Percentiles rank a stretch among this genome's conserved stretches.
These are phyloP conservation scores for Schizopora paradoxa DNA, from an alignment of 1,284 basidiomycete genomes.

Conservation along the genomic window DNA sequence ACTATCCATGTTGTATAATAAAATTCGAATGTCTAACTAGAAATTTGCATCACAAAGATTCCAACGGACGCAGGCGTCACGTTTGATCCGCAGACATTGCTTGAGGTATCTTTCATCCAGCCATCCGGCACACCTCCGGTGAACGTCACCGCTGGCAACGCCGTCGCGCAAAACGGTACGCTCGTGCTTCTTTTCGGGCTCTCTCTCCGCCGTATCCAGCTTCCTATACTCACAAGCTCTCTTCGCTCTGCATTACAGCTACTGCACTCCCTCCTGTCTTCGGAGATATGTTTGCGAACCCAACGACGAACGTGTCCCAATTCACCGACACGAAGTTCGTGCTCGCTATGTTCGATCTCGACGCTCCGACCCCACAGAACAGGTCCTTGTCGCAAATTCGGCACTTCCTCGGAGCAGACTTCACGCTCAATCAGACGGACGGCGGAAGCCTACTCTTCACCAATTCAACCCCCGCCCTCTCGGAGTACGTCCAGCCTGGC, in stretches of 20 bases:
- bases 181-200: background rate
- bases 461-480: slow-evolving; percentile 40
- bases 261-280: slow-evolving; percentile 40
- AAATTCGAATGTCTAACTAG: slow-evolving; percentile 29
- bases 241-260: slow-evolving; percentile 25
- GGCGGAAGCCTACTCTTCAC: slow-evolving; percentile 24
- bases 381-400: slow-evolving; percentile 41
- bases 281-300: slow-evolving; percentile 15
- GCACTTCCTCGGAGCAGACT: slow-evolving; percentile 46
- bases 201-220: background rate
- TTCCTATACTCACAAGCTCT: background rate
- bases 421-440: slow-evolving; percentile 19
- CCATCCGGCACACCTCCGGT: background rate
- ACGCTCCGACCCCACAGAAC: slow-evolving; percentile 43
- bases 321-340: slow-evolving; percentile 36
- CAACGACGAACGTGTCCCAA: slow-evolving; percentile 20
- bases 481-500: slow-evolving; percentile 39
- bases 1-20: background rate
- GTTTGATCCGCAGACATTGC: background rate
- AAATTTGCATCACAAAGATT: slow-evolving; percentile 32
- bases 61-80: slow-evolving; percentile 27
- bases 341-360: slow-evolving; percentile 41
- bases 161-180: background rate
- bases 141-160: background rate
- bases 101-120: background rate